Percentiles rank a stretch among this genome's conserved stretches.
Evolutionary conservation across 2,329 filamentous ascomycete genomes (phyloP).

Genomic region (Dactylellina leptospora): DNA sequence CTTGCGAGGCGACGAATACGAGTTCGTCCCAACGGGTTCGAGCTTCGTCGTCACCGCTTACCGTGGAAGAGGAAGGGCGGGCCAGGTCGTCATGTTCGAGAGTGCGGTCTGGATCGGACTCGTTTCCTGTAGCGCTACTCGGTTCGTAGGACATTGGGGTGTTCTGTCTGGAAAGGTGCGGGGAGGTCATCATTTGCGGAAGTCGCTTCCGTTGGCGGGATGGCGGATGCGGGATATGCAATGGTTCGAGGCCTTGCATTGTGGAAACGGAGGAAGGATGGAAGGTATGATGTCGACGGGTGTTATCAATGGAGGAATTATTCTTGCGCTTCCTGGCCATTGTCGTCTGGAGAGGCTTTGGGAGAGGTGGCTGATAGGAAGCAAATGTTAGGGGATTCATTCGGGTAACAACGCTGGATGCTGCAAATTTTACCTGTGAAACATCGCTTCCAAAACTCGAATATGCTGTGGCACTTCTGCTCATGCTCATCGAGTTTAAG

Average conservation of each 20-base stretch:
- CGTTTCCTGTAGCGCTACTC: slow-evolving; percentile 51
- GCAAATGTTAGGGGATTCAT: slow-evolving; percentile 10
- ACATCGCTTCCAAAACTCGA: slow-evolving; percentile 51
- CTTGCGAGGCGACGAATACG: slow-evolving; percentile 49
- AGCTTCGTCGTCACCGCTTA: slow-evolving; percentile 48
- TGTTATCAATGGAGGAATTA: slow-evolving; percentile 51
- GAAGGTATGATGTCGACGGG: slow-evolving; percentile 49
- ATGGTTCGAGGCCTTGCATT: slow-evolving; percentile 46
- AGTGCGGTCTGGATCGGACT: slow-evolving; percentile 51
- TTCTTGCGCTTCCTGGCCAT: slow-evolving; percentile 48
- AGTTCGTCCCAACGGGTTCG: slow-evolving; percentile 51
- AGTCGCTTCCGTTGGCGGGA: slow-evolving; percentile 52
- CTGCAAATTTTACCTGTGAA: slow-evolving; percentile 34
- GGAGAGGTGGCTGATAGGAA: slow-evolving; percentile 17
- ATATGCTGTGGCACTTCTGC: slow-evolving; percentile 41
- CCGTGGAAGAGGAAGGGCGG: slow-evolving; percentile 43
- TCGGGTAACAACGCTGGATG: background rate
- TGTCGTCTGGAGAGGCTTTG: slow-evolving; percentile 36
- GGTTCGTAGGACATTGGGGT: slow-evolving; percentile 51
- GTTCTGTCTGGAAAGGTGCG: slow-evolving; percentile 45
- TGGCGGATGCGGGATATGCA: slow-evolving; percentile 50
- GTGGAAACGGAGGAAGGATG: slow-evolving; percentile 50
- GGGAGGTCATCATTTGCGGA: slow-evolving; percentile 50
- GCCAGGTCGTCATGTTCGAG: slow-evolving; percentile 47
- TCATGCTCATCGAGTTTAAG: slow-evolving; percentile 45